Evolutionary conservation across 345 rosid genomes (phyloP), one percentile per base, ranked within the genome.

Genomic region (Boechera divaricarpa): DNA sequence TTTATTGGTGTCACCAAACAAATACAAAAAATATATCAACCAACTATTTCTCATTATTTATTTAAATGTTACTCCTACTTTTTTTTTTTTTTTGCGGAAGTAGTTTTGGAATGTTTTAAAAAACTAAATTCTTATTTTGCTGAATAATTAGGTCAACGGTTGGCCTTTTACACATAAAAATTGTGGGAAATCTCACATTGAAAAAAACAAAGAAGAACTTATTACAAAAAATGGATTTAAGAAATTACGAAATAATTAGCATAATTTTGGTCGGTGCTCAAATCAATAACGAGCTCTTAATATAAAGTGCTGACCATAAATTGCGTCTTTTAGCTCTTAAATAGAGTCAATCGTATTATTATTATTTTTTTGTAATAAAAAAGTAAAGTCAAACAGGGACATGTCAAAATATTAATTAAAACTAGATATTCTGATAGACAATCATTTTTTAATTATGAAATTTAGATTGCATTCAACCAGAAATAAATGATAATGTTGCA

Each of bases 311-410:
- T 41, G 11, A 12, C 47, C 55, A 44, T 18, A 44, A 44, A 18
- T 18, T 9, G 15, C 36, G 51, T 60, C 51, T 15, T 63, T 41
- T 63, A 63, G 51, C 70, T 54, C 55, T 41, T 65, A 74, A 74
- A 45, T 10, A 66, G 32, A 56, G 41, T 39, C 44, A 42, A 67
- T 0, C 12, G 5, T 18, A 33, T 33, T 33, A 33, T 5, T 33
- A 33, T 39, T 10, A 51, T 36, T 26, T 11, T 18, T 38, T 61
- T 39, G 10, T 6, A 51, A 6, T 10, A 48, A 16, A 49, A 7
- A 13, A 33, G 29, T 28, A 32, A 66, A 73, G 35, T 33, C 35
- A 33, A 72, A 1, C 24, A 49, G 47, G 26, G 12, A 63, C 33
- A n/a, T 51, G 42, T 49, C 63, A 53, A 73, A 73, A 15, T 16